phyloP scores from a whole-genome alignment of 2,329 filamentous ascomycete species.

The Pseudogymnoascus sp. region DNA sequence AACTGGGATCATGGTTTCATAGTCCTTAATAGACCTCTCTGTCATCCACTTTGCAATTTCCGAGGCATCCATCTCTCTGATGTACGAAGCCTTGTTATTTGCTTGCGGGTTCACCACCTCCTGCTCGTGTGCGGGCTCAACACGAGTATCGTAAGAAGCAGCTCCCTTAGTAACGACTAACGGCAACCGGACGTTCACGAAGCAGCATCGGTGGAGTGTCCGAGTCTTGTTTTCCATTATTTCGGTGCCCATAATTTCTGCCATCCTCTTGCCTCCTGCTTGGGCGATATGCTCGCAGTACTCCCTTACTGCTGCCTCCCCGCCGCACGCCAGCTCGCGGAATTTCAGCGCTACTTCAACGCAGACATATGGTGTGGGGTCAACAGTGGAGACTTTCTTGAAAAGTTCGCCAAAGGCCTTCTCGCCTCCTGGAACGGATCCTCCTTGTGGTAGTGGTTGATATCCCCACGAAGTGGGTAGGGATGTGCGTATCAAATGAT shows the following conservation, averaged over 20 bases:
- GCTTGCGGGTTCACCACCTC: background rate
- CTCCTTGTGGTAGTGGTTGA: constrained; percentile 38
- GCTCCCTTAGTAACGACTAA: constrained; percentile 30
- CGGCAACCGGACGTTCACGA: constrained; percentile 69
- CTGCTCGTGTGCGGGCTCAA: background rate
- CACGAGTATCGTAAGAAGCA: background rate
- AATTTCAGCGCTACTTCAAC: constrained; percentile 66
- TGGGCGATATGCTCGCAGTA: constrained; percentile 58
- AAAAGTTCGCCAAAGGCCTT: background rate
- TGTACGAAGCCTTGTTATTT: background rate
- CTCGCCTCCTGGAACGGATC: background rate
- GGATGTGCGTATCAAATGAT: background rate
- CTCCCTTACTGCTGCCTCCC: constrained; percentile 57
- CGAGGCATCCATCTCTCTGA: background rate
- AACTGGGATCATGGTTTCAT: constrained; percentile 62
- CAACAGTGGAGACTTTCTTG: constrained; percentile 51
- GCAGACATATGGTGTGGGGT: constrained; percentile 63
- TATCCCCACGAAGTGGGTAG: background rate
- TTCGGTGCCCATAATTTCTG: constrained; percentile 57
- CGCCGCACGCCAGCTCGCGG: constrained; percentile 58
- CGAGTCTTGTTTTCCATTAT: constrained; percentile 57
- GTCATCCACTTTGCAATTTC: constrained; percentile 42
- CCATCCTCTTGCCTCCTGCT: constrained; percentile 51
- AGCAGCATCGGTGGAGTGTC: constrained; percentile 56
- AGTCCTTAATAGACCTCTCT: constrained; percentile 43